A percentile compares a stretch with the other conserved stretches of the same genome.
Conservation (phyloP, 306 rosid species). For the Vigna radiata region DNA sequence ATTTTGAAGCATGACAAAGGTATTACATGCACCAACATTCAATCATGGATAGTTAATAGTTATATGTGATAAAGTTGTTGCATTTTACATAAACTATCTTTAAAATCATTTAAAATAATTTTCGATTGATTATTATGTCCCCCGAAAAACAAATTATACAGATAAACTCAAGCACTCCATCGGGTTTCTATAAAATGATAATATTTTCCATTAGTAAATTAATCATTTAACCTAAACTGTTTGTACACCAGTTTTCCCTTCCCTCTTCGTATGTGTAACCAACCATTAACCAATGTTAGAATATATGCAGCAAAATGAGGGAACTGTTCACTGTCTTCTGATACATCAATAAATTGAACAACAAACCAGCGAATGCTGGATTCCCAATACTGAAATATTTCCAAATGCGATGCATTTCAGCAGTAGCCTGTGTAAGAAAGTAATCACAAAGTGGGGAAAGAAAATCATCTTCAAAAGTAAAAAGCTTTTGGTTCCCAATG, state of each 20-base stretch:
- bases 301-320: not conserved
- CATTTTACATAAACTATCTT: too few relatives aligned
- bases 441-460: not conserved
- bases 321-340: conserved; percentile 19
- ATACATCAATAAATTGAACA: conserved; percentile 28
- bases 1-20: too few relatives aligned
- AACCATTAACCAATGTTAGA: not conserved
- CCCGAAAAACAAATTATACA: not conserved
- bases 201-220: not conserved
- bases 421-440: not conserved
- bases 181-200: not conserved
- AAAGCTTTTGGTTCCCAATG: not conserved
- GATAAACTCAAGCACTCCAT: not conserved
- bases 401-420: not conserved
- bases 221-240: not conserved
- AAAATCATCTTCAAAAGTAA: not conserved
- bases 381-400: conserved; percentile 14
- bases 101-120: too few relatives aligned
- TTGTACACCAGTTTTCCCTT: not conserved
- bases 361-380: conserved; percentile 10
- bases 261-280: not conserved
- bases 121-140: not conserved
- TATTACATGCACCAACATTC: too few relatives aligned
- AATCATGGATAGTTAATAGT: too few relatives aligned
- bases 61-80: too few relatives aligned